Conservation (phyloP, 768 basidiomycete genomes). For the Sutorius australiensis region DNA sequence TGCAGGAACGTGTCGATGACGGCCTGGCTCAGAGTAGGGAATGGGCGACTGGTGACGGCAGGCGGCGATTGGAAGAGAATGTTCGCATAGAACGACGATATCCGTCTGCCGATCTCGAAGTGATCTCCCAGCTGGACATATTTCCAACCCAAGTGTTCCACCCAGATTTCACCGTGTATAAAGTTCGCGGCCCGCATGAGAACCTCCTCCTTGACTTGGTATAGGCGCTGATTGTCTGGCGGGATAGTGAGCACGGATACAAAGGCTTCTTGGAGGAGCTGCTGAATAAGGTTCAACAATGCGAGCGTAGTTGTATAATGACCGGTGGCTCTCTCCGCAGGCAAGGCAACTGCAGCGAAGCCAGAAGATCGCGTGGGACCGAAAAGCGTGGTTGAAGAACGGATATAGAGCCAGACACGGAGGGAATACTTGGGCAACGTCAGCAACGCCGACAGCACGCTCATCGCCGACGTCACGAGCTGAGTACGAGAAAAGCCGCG, state of each 20-base stretch:
- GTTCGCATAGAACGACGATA: conserved; percentile 63
- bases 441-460: conserved; percentile 73
- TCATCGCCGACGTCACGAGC: conserved; percentile 77
- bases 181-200: conserved; percentile 73
- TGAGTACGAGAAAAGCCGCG: conserved; percentile 48
- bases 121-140: conserved; percentile 77
- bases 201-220: conserved; percentile 80
- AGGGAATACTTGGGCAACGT: conserved; percentile 72
- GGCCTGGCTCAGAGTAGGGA: conserved; percentile 54
- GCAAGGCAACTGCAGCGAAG: conserved; percentile 62
- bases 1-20: conserved; percentile 69
- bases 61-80: conserved; percentile 64
- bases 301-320: conserved; percentile 81
- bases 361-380: conserved; percentile 54
- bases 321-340: conserved; percentile 66
- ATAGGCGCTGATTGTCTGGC: conserved; percentile 56
- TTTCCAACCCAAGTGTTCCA: conserved; percentile 81
- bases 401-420: conserved; percentile 84
- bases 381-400: conserved; percentile 75
- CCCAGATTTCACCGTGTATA: conserved; percentile 86
- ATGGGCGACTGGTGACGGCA: conserved; percentile 50
- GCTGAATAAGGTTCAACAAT: conserved; percentile 70
- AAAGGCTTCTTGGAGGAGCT: conserved; percentile 71
- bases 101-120: conserved; percentile 73
- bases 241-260: conserved; percentile 45